Evolutionary conservation across 2,329 filamentous ascomycete species (phyloP).

Genomic region (Nemania diffusa): DNA sequence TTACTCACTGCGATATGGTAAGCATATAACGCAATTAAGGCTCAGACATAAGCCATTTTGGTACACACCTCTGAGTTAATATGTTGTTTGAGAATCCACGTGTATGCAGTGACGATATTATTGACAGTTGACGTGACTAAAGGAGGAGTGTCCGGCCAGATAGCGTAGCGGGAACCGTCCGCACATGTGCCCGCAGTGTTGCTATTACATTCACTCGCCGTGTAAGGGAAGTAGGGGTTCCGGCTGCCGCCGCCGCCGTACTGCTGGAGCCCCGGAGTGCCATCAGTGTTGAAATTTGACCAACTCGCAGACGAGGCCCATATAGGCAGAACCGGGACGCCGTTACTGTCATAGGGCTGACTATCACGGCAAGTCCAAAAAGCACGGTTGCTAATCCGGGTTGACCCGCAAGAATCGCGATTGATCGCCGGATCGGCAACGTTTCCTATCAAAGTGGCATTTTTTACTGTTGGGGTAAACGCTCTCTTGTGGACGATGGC

Average conservation of each 20-base stretch:
- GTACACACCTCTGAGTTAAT: slow-evolving; percentile 34
- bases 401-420: slow-evolving; percentile 39
- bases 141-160: slow-evolving; percentile 44
- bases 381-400: slow-evolving; percentile 29
- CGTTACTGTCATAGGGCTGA: slow-evolving; percentile 38
- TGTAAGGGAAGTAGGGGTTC: slow-evolving; percentile 35
- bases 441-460: slow-evolving; percentile 43
- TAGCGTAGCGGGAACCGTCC: slow-evolving; percentile 38
- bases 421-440: slow-evolving; percentile 42
- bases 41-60: neutral
- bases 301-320: slow-evolving; percentile 44
- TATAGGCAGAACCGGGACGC: slow-evolving; percentile 33
- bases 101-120: slow-evolving; percentile 37
- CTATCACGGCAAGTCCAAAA: slow-evolving; percentile 41
- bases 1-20: slow-evolving; percentile 29
- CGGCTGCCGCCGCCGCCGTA: slow-evolving; percentile 31
- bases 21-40: neutral
- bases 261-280: slow-evolving; percentile 20
- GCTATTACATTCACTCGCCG: slow-evolving; percentile 17
- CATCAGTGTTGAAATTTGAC: slow-evolving; percentile 34
- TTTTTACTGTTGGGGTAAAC: slow-evolving; percentile 34
- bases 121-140: slow-evolving; percentile 34
- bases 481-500: slow-evolving; percentile 15
- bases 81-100: slow-evolving; percentile 42
- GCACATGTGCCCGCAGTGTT: slow-evolving; percentile 31